Conservation (phyloP, 2,329 filamentous ascomycete species). For the Pyrenophora seminiperda region DNA sequence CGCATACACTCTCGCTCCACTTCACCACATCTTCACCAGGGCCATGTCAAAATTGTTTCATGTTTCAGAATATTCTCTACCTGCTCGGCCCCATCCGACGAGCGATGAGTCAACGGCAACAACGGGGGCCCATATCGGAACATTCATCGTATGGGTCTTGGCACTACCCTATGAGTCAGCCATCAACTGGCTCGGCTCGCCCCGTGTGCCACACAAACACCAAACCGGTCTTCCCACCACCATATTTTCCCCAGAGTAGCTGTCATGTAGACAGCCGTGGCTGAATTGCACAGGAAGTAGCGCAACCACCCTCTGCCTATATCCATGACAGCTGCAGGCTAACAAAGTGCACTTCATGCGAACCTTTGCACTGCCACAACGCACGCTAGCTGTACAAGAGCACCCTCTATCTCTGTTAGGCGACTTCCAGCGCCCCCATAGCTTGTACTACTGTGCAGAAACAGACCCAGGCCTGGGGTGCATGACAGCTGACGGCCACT, state of each 20-base stretch:
- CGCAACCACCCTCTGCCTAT: constrained; percentile 39
- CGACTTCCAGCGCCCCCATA: background rate
- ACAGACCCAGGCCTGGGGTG: constrained; percentile 19
- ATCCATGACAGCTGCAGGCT: constrained; percentile 24
- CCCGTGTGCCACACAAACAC: constrained; percentile 18
- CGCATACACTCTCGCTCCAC: too few species aligned
- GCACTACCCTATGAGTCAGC: constrained; percentile 28
- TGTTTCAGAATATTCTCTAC: background rate
- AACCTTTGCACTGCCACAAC: constrained; percentile 17
- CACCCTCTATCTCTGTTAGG: background rate
- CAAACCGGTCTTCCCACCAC: background rate
- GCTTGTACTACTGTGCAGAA: background rate
- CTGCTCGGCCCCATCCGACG: constrained; percentile 7
- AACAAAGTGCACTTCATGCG: constrained; percentile 16
- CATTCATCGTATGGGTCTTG: constrained; percentile 9
- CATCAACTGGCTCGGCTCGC: constrained; percentile 22
- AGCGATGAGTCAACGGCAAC: constrained; percentile 27
- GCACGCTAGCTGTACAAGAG: constrained; percentile 16
- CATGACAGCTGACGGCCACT: constrained; percentile 5
- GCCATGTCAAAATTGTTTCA: background rate
- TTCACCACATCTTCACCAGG: too few species aligned
- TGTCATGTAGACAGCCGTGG: constrained; percentile 3
- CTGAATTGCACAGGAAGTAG: constrained; percentile 17
- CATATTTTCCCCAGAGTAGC: constrained; percentile 3
- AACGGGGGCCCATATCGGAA: constrained; percentile 3